A percentile compares a stretch with the other conserved stretches of the same genome.
phyloP scores from a whole-genome alignment of 176 grass and related monocot genomes.

The Panicum miliaceum region DNA sequence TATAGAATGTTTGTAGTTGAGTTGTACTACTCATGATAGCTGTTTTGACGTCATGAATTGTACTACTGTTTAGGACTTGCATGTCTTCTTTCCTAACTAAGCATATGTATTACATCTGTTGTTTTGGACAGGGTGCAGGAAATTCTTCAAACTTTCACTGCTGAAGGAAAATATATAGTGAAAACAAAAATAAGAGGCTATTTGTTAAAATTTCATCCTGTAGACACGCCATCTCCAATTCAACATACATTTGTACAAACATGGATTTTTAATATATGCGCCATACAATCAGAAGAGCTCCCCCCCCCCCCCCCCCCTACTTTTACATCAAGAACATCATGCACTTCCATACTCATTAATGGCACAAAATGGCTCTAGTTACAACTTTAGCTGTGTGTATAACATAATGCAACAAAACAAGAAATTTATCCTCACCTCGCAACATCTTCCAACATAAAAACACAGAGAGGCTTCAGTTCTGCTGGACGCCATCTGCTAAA shows the following conservation, averaged over 20 bases:
- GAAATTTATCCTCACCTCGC: constrained; percentile 56
- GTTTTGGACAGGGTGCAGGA: neutral
- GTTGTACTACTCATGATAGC: neutral
- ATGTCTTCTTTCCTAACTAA: neutral
- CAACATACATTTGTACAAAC: neutral
- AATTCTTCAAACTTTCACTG: neutral
- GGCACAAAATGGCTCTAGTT: neutral
- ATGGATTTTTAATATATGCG: neutral
- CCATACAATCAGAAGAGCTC: neutral
- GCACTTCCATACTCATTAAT: neutral
- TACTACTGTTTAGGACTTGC: neutral
- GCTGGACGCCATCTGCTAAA: constrained; percentile 84
- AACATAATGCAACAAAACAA: constrained; percentile 46
- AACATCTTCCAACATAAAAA: constrained; percentile 94
- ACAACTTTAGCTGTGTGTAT: constrained; percentile 7
- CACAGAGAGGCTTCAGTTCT: constrained; percentile 79
- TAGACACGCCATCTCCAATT: neutral
- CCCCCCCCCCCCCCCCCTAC: neutral
- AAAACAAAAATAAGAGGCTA: neutral
- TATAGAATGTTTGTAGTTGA: neutral
- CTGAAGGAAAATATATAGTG: neutral
- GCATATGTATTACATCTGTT: neutral
- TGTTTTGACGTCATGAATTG: neutral
- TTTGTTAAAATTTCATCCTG: neutral
- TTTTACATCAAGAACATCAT: neutral